Evolutionary conservation across 2,329 filamentous ascomycete species (phyloP), one percentile per base, ranked within the genome.

Genomic region (Aspergillus texensis): DNA sequence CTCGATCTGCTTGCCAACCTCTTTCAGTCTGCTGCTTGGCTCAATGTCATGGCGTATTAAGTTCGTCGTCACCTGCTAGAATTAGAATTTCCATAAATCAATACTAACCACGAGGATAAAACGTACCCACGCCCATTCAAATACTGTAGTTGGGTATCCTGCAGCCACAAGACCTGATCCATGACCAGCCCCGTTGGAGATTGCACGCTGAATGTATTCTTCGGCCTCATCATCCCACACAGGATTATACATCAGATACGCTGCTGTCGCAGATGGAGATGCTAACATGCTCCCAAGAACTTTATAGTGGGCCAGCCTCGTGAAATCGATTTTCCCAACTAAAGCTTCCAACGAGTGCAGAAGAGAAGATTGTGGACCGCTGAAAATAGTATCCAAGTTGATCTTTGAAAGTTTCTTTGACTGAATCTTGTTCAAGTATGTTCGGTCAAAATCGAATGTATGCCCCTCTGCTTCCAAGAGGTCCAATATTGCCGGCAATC

Each of bases 231-330:
- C 14, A 50, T 59, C 57, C 57, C 57, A 59, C 19, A 34, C 6
- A 3, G 57, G 43, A 34, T 34, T 59, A 24, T 59, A 21, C 57
- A 59, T 59, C n/a, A 59, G n/a, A 52, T 59, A 59, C 26, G 43
- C 57, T 9, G 57, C 28, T 12, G 57, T 59, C 9, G 57, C 41
- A 2, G 57, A 48, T 34, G 57, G 57, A 2, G 57, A 59, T 28
- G 28, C 41, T 24, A 59, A 16, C 57, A 59, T 59, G 30, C 41
- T 36, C 6, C 57, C 57, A 5, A 59, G 41, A 2, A 59, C 30
- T 5, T 26, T 59, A 2, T 48, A 24, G 11, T 41, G 43, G 6
- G 9, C 2, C 12, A 56, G n/a, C 8, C 6, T 14, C n/a, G 6
- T 24, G 21, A 56, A 56, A 6, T 56, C 53, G 6, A 56, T 21